Evolutionary conservation across 1,284 basidiomycete species (phyloP).

Genomic region (Marasmius sp.): DNA sequence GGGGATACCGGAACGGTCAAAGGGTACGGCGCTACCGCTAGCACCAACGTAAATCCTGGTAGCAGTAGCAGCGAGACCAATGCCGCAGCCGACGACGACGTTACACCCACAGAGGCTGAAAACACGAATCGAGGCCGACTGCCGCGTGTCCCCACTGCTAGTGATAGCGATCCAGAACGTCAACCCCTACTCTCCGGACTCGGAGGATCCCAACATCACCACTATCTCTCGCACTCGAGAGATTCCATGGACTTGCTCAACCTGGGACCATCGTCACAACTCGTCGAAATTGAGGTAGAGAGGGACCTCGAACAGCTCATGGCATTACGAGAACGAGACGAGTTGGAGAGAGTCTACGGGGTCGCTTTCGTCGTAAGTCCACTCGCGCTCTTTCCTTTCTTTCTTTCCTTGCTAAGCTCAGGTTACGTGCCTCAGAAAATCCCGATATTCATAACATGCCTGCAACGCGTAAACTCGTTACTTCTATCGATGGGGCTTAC

Average conservation of each 20-base stretch:
- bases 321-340: constrained; percentile 61
- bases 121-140: not conserved
- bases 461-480: constrained; percentile 72
- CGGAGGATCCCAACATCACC: not conserved
- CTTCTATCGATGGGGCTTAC: constrained; percentile 65
- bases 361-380: constrained; percentile 65
- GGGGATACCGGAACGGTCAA: not conserved
- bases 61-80: not conserved
- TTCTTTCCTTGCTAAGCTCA: not conserved
- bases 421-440: constrained; percentile 48
- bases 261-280: constrained; percentile 8
- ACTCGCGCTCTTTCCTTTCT: not conserved
- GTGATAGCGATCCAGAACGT: not conserved
- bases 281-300: constrained; percentile 46
- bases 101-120: not conserved
- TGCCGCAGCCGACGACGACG: not conserved
- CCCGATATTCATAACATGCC: constrained; percentile 71
- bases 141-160: not conserved
- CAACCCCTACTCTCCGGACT: not conserved
- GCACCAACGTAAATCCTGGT: not conserved
- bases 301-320: constrained; percentile 64
- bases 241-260: not conserved
- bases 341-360: constrained; percentile 75
- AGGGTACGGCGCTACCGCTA: not conserved
- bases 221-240: not conserved